phyloP scores from a whole-genome alignment of 371 early-diverging fungal species.

The Rhizopus sp. region DNA sequence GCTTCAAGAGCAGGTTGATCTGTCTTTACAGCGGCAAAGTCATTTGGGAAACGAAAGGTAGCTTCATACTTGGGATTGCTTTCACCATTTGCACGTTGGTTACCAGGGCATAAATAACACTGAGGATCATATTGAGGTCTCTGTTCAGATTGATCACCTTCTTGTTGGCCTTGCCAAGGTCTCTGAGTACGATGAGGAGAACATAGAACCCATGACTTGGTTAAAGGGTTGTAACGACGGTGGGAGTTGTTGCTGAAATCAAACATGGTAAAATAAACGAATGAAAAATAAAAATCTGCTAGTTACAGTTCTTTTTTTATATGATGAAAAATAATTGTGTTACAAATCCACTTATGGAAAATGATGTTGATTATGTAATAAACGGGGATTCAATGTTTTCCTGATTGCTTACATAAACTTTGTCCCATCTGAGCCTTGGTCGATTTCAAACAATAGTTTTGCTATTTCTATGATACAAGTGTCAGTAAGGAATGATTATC shows the following conservation, averaged over 20 bases:
- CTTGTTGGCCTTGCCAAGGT: constrained; percentile 90
- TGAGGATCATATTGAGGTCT: constrained; percentile 71
- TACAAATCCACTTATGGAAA: neutral
- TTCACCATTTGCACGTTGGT: constrained; percentile 75
- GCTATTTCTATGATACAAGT: constrained; percentile 20
- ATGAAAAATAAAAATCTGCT: neutral
- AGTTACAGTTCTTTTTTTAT: neutral
- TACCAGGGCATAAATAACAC: constrained; percentile 89
- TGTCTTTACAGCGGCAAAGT: constrained; percentile 84
- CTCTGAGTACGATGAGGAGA: constrained; percentile 94
- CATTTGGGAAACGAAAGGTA: constrained; percentile 86
- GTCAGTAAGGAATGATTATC: neutral
- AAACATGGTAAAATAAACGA: constrained; percentile 24
- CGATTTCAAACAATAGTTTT: constrained; percentile 23
- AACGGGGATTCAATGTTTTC: constrained; percentile 12
- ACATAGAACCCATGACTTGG: constrained; percentile 87
- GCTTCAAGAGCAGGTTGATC: constrained; percentile 56
- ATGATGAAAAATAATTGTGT: constrained; percentile 3
- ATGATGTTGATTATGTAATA: constrained; percentile 23
- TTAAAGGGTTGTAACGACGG: constrained; percentile 88
- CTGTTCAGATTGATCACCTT: constrained; percentile 44
- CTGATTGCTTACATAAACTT: constrained; percentile 12
- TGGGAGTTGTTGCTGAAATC: constrained; percentile 70
- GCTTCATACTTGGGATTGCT: constrained; percentile 75
- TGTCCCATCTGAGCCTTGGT: constrained; percentile 10